Conservation (phyloP, 169 alveolate genomes). For the Plasmodium ovale region DNA sequence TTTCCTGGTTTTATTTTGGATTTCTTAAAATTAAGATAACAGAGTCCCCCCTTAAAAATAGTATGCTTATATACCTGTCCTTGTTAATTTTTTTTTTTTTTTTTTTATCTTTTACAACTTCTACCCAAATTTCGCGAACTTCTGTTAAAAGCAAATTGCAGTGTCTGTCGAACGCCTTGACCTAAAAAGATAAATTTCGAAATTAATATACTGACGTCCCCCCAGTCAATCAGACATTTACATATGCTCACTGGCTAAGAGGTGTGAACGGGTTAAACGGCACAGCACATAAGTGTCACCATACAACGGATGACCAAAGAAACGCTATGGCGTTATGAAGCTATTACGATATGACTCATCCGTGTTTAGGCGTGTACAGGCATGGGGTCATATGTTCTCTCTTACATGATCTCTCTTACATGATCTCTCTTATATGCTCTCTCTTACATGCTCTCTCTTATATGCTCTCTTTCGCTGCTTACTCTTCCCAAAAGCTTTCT, state of each 20-base stretch:
- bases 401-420: not conserved
- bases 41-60: slow-evolving; percentile 98
- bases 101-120: slow-evolving; percentile 91
- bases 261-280: too few relatives aligned
- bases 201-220: not conserved
- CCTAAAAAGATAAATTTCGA: slow-evolving; percentile 68
- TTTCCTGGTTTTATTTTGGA: slow-evolving; percentile 91
- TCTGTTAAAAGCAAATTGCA: slow-evolving; percentile 97
- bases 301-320: not conserved
- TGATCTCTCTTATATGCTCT: not conserved
- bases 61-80: slow-evolving; percentile 95
- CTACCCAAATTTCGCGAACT: slow-evolving; percentile 98
- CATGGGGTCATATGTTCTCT: not conserved
- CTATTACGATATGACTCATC: too few relatives aligned
- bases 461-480: slow-evolving; percentile 37
- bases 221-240: too few relatives aligned
- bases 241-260: too few relatives aligned
- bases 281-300: too few relatives aligned
- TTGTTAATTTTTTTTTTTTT: slow-evolving; percentile 92
- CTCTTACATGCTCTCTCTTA: not conserved
- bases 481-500: slow-evolving; percentile 97
- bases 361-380: too few relatives aligned
- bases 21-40: slow-evolving; percentile 95
- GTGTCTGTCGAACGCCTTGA: slow-evolving; percentile 98
- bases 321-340: not conserved